Conservation (phyloP, 2,329 filamentous ascomycete species). For the Tolypocladium amazonense region DNA sequence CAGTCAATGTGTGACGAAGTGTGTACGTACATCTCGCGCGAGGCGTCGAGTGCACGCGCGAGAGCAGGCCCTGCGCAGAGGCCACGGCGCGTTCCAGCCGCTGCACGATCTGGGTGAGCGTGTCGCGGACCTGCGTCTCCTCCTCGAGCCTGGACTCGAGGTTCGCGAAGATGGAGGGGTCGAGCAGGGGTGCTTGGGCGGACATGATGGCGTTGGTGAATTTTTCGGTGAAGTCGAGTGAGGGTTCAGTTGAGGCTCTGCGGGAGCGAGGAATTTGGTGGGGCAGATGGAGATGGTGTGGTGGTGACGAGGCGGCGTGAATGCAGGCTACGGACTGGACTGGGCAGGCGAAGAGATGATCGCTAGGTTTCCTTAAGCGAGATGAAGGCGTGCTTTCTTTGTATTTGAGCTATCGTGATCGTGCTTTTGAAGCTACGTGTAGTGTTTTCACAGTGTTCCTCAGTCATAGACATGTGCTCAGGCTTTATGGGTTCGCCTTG, state of each 20-base stretch:
- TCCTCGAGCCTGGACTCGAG: slow-evolving; percentile 86
- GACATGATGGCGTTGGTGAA: slow-evolving; percentile 15
- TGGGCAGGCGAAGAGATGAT: background rate
- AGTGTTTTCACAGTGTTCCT: background rate
- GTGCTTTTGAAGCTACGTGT: background rate
- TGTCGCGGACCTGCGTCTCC: slow-evolving; percentile 71
- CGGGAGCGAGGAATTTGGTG: background rate
- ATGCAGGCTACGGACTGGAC: background rate
- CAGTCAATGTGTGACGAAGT: background rate
- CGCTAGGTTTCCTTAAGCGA: background rate
- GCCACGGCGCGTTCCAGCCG: slow-evolving; percentile 75
- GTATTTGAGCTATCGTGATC: background rate
- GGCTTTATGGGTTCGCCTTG: too few relatives aligned
- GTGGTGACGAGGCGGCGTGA: background rate
- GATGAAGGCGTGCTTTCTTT: background rate
- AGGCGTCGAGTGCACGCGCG: slow-evolving; percentile 81
- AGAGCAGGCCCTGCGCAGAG: slow-evolving; percentile 71
- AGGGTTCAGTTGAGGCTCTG: background rate
- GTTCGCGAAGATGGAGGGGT: slow-evolving; percentile 75
- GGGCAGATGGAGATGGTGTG: background rate
- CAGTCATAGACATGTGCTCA: background rate
- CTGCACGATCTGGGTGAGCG: slow-evolving; percentile 72
- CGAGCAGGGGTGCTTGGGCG: slow-evolving; percentile 34
- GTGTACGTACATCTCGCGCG: slow-evolving; percentile 38
- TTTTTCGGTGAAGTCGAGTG: slow-evolving; percentile 3